Conservation (phyloP, 306 rosid species). For the Cercis canadensis region DNA sequence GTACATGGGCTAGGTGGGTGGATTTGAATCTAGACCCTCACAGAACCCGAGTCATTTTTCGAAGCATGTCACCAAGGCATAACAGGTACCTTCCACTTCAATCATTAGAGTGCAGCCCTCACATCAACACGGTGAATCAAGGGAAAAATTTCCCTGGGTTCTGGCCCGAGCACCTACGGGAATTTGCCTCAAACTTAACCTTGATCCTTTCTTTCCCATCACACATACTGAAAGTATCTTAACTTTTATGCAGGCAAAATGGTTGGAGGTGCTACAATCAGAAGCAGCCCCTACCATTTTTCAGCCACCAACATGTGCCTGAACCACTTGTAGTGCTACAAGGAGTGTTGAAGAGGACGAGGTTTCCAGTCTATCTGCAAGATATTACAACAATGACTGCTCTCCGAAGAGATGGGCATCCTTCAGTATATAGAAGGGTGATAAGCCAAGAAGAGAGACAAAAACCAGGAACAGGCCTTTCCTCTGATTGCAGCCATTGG, state of each 20-base stretch:
- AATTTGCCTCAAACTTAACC: no score
- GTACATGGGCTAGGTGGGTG: slow-evolving; percentile 97
- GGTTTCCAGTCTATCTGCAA: slow-evolving; percentile 88
- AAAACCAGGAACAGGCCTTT: slow-evolving; percentile 51
- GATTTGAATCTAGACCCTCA: slow-evolving; percentile 78
- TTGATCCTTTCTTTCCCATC: no score
- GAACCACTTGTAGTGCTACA: slow-evolving; percentile 69
- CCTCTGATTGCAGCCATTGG: slow-evolving; percentile 99
- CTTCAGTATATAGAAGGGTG: slow-evolving; percentile 75
- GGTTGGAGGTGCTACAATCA: slow-evolving; percentile 97
- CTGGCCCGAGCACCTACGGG: no score
- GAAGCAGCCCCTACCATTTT: slow-evolving; percentile 71
- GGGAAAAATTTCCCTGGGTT: no score
- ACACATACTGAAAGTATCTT: no score
- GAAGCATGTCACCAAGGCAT: slow-evolving; percentile 97
- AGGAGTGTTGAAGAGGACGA: slow-evolving; percentile 78
- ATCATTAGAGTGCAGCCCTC: no score
- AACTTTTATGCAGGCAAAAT: slow-evolving; percentile 65
- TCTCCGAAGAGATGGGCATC: slow-evolving; percentile 88
- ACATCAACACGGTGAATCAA: no score
- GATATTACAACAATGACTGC: slow-evolving; percentile 87
- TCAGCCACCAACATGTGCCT: slow-evolving; percentile 85
- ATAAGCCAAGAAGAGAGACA: slow-evolving; percentile 65
- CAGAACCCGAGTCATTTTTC: slow-evolving; percentile 69
- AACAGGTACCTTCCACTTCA: slow-evolving; percentile 63